Evolutionary conservation across 139 green algal species (phyloP).

Genomic region (Picochlorum costavermella): DNA sequence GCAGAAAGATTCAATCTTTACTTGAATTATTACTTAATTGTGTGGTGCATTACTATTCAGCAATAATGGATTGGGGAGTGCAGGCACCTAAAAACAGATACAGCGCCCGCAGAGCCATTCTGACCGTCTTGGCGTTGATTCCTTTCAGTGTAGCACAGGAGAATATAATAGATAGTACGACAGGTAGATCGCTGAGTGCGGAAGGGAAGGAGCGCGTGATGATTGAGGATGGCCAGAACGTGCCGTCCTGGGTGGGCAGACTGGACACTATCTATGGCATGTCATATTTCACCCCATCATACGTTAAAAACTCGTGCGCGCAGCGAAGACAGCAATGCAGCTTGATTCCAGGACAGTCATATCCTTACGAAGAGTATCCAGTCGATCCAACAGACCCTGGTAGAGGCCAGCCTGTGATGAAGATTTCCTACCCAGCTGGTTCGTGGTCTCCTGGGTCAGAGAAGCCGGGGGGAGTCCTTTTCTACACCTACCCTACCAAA

Average conservation of each 20-base stretch:
- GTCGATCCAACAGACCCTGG: background rate
- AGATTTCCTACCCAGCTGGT: constrained; percentile 3
- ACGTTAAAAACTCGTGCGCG: background rate
- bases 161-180: too few species aligned
- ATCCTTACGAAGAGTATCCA: constrained; percentile 9
- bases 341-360: constrained; percentile 1
- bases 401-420: background rate
- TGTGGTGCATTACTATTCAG: too few species aligned
- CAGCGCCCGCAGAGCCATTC: too few species aligned
- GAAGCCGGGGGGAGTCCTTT: constrained; percentile 10
- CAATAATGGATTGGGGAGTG: too few species aligned
- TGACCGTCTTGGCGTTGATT: too few species aligned
- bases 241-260: constrained; percentile 2
- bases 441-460: constrained; percentile 10
- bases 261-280: constrained; percentile 5
- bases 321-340: background rate
- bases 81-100: too few species aligned
- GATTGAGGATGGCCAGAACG: background rate
- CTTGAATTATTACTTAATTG: too few species aligned
- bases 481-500: constrained; percentile 17
- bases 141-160: too few species aligned
- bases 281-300: constrained; percentile 7
- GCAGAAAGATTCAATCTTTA: too few species aligned
- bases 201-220: background rate
- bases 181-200: background rate